phyloP scores from a whole-genome alignment of 768 basidiomycete species.

The Leccinum fibrillosum region DNA sequence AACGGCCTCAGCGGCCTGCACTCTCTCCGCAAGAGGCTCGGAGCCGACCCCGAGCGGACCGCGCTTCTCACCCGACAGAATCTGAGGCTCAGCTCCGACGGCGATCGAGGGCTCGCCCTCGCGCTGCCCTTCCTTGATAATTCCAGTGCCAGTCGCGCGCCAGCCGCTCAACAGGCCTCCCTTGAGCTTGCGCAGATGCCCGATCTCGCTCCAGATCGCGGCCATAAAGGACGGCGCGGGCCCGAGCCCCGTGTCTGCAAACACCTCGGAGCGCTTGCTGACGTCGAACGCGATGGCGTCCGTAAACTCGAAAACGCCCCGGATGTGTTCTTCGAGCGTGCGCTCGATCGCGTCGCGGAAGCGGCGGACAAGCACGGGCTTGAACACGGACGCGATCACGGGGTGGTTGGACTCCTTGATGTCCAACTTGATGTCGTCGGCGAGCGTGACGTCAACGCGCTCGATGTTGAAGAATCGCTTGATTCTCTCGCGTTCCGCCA shows the following conservation, averaged over 20 bases:
- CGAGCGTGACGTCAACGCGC: constrained; percentile 48
- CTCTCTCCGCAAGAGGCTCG: constrained; percentile 27
- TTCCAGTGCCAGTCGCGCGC: constrained; percentile 60
- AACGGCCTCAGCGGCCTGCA: neutral
- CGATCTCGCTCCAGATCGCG: constrained; percentile 69
- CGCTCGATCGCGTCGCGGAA: constrained; percentile 60
- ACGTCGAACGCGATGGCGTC: constrained; percentile 63
- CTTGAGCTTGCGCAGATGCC: constrained; percentile 44
- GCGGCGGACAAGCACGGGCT: constrained; percentile 54
- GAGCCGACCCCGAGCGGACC: constrained; percentile 61
- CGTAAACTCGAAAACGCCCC: constrained; percentile 45
- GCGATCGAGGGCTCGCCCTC: constrained; percentile 44
- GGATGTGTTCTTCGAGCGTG: constrained; percentile 54
- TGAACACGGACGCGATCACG: constrained; percentile 58
- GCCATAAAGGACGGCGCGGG: constrained; percentile 48
- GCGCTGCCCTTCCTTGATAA: constrained; percentile 50
- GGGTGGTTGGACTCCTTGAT: constrained; percentile 64
- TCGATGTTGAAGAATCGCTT: constrained; percentile 61
- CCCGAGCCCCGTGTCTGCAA: constrained; percentile 58
- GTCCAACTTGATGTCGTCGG: constrained; percentile 51
- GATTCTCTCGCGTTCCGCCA: constrained; percentile 41
- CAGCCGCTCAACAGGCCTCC: constrained; percentile 39
- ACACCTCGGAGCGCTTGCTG: constrained; percentile 55
- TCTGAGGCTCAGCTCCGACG: constrained; percentile 72
- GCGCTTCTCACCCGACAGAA: constrained; percentile 61